Evolutionary conservation across 148 eudicot species (phyloP), one percentile per base, ranked within the genome.

Genomic region (Nepenthes gracilis): DNA sequence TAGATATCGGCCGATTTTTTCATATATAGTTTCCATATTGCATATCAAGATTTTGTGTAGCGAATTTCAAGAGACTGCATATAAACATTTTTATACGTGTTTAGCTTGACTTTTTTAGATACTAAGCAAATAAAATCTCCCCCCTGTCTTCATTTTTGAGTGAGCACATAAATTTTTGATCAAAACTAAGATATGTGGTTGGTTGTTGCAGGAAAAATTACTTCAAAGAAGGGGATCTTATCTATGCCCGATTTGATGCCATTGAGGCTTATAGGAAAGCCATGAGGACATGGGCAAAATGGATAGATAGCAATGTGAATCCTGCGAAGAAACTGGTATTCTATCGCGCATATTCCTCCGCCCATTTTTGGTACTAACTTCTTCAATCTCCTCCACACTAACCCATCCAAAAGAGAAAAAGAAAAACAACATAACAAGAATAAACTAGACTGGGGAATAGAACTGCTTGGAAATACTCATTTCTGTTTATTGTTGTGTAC

Each of bases 301-400:
- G 98, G 98, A 64, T 86, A 57, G 87, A 85, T 70, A 43, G 69
- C 59, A 88, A 88, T 61, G 7, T 84, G 63, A 60, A 80, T 57
- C 81, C 79, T 7, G 64, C 55, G 11, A 77, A 72, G 65, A 79
- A 92, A 69, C 63, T 83, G 67, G 80, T 88, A 14, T 76, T 92
- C 47, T 92, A 92, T 70, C 98, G 96, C 60, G 90, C 88, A 10
- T 92, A 85, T 72, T 92, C 98, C 3, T 82, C 96, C 67, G 91
- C 98, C 40, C 98, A 92, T 77, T 92, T 73, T 67, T 83, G 97
- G 97, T 91, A 73, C 13, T 47, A 33, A 54, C 9, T 66, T 43
- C 10, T 62, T 14, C 55, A 2, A 6, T 55, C 12, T 36, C 11
- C 58, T 55, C 35, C 58, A 55, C 33, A 9, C 58, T 6, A 6